phyloP scores from a whole-genome alignment of 768 basidiomycete genomes.

The Macrolepiota albuminosa region DNA sequence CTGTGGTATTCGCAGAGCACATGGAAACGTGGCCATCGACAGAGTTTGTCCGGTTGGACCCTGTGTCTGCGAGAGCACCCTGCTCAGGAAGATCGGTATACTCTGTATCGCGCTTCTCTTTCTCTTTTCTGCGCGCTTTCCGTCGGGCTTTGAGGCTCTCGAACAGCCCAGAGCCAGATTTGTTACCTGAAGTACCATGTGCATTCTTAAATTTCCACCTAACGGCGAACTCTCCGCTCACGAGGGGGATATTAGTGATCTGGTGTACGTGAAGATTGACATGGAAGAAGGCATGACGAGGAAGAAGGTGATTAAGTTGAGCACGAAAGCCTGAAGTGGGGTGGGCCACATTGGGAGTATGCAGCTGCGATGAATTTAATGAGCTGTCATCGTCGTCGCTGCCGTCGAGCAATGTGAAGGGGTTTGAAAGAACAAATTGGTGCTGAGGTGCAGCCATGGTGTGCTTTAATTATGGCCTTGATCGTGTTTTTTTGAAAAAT shows the following conservation, averaged over 20 bases:
- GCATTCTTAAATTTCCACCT: constrained; percentile 69
- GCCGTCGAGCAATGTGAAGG: constrained; percentile 9
- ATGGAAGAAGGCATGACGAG: constrained; percentile 63
- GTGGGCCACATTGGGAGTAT: constrained; percentile 5
- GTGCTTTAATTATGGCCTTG: background rate
- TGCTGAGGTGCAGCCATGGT: constrained; percentile 7
- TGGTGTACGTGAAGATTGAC: constrained; percentile 59
- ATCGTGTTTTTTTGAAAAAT: background rate
- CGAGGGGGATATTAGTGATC: constrained; percentile 66
- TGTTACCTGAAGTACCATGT: constrained; percentile 26
- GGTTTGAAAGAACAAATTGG: constrained; percentile 15
- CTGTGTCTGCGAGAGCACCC: background rate
- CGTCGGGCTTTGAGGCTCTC: constrained; percentile 25
- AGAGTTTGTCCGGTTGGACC: constrained; percentile 3
- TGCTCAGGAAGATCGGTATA: background rate
- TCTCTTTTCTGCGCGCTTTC: constrained; percentile 19
- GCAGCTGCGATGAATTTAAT: constrained; percentile 4
- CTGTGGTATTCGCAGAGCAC: constrained; percentile 12
- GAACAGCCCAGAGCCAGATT: constrained; percentile 37
- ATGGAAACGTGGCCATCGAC: constrained; percentile 12
- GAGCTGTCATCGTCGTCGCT: constrained; percentile 12
- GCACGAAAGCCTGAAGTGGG: constrained; percentile 38
- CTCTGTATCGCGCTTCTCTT: background rate
- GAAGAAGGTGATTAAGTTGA: constrained; percentile 56
- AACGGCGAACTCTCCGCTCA: constrained; percentile 64